Evolutionary conservation across 2,329 filamentous ascomycete species (phyloP).

Genomic region (Alternaria conjuncta): DNA sequence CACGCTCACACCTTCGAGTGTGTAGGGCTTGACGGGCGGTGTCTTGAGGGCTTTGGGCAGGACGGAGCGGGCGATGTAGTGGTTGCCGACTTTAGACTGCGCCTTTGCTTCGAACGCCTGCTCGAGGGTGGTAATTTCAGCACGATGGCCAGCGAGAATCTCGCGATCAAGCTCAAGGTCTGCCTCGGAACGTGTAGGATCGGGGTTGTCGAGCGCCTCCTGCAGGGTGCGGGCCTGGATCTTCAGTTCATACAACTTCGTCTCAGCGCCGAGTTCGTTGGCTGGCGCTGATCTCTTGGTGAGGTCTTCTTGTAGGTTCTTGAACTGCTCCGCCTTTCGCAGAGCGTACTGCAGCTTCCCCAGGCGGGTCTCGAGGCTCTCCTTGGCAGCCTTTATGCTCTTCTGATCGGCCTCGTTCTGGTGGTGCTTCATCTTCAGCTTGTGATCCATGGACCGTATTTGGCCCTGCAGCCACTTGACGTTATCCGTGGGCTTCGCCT

Average conservation of each 20-base stretch:
- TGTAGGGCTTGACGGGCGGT: conserved; percentile 27
- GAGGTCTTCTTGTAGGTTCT: conserved; percentile 23
- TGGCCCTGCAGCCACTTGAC: conserved; percentile 36
- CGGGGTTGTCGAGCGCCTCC: conserved; percentile 21
- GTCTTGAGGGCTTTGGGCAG: conserved; percentile 29
- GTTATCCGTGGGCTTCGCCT: conserved; percentile 23
- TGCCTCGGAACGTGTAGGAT: conserved; percentile 16
- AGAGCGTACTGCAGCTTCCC: conserved; percentile 30
- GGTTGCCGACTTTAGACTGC: conserved; percentile 14
- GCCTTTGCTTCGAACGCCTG: conserved; percentile 32
- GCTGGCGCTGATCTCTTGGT: conserved; percentile 23
- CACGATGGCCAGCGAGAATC: conserved; percentile 14
- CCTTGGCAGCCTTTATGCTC: conserved; percentile 28
- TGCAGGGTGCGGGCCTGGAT: conserved; percentile 14
- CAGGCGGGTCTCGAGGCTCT: conserved; percentile 31
- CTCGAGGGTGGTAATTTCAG: conserved; percentile 27
- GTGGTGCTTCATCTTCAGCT: conserved; percentile 35
- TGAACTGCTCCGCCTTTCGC: conserved; percentile 33
- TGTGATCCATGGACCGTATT: conserved; percentile 28
- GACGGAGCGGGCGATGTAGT: conserved; percentile 33
- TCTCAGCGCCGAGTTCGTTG: conserved; percentile 27
- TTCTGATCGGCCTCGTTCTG: conserved; percentile 35
- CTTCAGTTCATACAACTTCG: conserved; percentile 22
- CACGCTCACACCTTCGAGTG: conserved; percentile 34
- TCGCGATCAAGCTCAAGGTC: conserved; percentile 18